Percentiles rank a stretch among this genome's conserved stretches.
Evolutionary conservation across 148 eudicot genomes (phyloP).

Genomic region (Simmondsia chinensis): DNA sequence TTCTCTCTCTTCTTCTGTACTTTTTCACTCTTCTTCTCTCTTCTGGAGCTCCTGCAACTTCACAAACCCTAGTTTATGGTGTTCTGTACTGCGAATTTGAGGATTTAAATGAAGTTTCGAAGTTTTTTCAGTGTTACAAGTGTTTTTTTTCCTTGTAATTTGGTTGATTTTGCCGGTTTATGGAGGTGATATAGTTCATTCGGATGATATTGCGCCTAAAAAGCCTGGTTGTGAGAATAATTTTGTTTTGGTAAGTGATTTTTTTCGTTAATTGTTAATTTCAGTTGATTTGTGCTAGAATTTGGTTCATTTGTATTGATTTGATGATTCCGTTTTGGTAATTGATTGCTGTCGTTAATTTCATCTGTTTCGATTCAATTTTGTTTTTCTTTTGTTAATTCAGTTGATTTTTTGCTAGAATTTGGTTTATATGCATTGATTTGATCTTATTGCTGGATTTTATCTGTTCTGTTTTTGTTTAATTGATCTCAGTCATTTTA

Average conservation of each 20-base stretch:
- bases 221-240: conserved; percentile 82
- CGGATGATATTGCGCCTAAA: conserved; percentile 69
- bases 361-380: too few relatives aligned
- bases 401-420: too few relatives aligned
- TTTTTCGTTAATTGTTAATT: not conserved
- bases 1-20: not conserved
- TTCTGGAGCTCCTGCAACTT: not conserved
- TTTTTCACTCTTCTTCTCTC: conserved; percentile 4
- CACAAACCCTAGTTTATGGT: not conserved
- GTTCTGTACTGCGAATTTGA: not conserved
- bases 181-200: conserved; percentile 89
- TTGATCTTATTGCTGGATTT: too few relatives aligned
- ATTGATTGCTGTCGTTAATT: too few relatives aligned
- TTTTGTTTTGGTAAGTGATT: conserved; percentile 71
- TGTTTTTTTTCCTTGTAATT: conserved; percentile 4
- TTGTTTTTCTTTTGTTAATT: too few relatives aligned
- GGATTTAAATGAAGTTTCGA: conserved; percentile 11
- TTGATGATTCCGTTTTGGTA: too few relatives aligned
- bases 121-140: not conserved
- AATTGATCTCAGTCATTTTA: too few relatives aligned
- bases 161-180: conserved; percentile 16
- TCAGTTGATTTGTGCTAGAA: not conserved
- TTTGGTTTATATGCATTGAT: too few relatives aligned
- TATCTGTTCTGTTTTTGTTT: too few relatives aligned
- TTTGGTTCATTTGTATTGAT: not conserved